A percentile compares a stretch with the other conserved stretches of the same genome.
These are phyloP conservation scores for Alternaria arbusti DNA, from an alignment of 2,329 filamentous ascomycete genomes.

Conservation along the genomic window DNA sequence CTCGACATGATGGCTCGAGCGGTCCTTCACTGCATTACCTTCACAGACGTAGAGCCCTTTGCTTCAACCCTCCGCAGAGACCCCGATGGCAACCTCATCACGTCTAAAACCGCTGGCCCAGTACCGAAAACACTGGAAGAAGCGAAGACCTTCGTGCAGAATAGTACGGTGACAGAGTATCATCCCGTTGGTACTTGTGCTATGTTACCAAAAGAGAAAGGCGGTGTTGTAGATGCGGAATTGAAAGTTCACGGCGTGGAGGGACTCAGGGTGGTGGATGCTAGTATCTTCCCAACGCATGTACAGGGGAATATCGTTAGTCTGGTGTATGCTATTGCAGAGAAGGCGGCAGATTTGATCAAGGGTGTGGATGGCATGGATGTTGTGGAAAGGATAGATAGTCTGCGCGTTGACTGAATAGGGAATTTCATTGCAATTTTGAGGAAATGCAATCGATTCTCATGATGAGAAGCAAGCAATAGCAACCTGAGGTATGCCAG, in stretches of 20 bases:
- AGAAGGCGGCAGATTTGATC: slow-evolving; percentile 36
- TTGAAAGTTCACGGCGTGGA: slow-evolving; percentile 38
- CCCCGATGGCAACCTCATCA: not conserved
- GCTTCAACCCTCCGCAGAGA: not conserved
- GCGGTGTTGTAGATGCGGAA: slow-evolving; percentile 39
- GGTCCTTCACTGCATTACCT: slow-evolving; percentile 22
- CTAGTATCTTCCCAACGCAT: slow-evolving; percentile 33
- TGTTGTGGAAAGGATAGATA: not conserved
- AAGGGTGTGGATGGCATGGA: not conserved
- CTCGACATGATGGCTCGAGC: slow-evolving; percentile 49
- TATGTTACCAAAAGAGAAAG: slow-evolving; percentile 36
- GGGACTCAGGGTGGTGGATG: slow-evolving; percentile 38
- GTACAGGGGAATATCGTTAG: slow-evolving; percentile 26
- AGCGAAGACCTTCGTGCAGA: slow-evolving; percentile 16
- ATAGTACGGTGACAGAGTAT: slow-evolving; percentile 26
- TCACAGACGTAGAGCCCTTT: slow-evolving; percentile 1
- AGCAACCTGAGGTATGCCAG: not conserved
- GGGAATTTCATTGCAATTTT: not conserved
- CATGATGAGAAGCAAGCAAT: not conserved
- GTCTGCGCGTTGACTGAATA: not conserved
- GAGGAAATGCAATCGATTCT: not conserved
- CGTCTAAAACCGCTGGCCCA: slow-evolving; percentile 15
- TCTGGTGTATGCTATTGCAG: slow-evolving; percentile 35
- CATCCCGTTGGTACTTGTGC: slow-evolving; percentile 45
- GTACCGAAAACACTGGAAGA: slow-evolving; percentile 20